Base-by-base conservation (phyloP, 148 eudicot species). In the Rhododendron vialii region DNA sequence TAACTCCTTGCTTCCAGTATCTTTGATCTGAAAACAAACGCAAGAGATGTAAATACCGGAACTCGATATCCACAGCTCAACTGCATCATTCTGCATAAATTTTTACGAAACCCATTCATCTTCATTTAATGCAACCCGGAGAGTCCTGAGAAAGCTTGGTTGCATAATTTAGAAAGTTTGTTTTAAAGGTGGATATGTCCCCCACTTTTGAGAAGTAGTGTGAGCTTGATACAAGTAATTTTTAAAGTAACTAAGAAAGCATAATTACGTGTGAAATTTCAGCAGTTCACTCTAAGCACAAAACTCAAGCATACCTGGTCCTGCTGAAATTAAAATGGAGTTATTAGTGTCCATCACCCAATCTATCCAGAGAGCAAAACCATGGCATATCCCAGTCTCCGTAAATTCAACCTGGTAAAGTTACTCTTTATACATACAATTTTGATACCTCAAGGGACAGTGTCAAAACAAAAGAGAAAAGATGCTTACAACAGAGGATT, bases 291-390 rank as follows among this genome's bases (percentile, higher is more conserved):
- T 50, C 35, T 30, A 51, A 30, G 53, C 5, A 63, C 22, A 2
- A 48, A 15, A 71, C 33, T 36, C 0, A 48, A n/a, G n/a, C 33
- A n/a, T 91, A 94, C 99, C 99, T 88, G 98, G 98, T 67, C 97
- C 99, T 5, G 93, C 92, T 81, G 98, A 91, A 36, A 95, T 86
- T 79, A 90, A 69, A 45, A 87, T 90, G 55, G 92, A 80, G 48
- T 87, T 88, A 33, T 91, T 92, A 7, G 83, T 80, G 81, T 93
- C 93, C 93, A 94, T 84, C 65, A 95, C 92, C 98, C 98, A 96
- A 88, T 96, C 98, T 78, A 96, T 96, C 99, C 99, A 96, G 86
- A 96, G 90, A 48, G 89, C 98, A 87, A 95, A 93, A 30, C 97
- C 99, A 89, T 96, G 97, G 90, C 98, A 96, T 71, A 84, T 88